Base-by-base conservation (phyloP, 2,329 filamentous ascomycete species). In the Nothophaeocryptopus gaeumannii region DNA sequence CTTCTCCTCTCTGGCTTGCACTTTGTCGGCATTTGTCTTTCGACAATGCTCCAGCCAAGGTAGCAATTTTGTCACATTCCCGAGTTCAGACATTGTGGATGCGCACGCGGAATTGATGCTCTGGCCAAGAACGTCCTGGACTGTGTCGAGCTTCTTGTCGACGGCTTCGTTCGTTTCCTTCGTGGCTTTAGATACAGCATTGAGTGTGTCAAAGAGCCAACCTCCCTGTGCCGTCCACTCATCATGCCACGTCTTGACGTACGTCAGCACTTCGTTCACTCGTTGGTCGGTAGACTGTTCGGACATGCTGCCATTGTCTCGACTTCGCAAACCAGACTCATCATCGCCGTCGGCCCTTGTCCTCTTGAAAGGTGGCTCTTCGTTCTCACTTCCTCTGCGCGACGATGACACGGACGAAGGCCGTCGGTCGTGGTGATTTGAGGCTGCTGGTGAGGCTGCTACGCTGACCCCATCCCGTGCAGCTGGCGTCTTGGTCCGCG, bases 41-140 rank as follows among this genome's bases (percentile, higher is more conserved):
- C 69, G 56, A 56, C 69, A 71, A 14, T 70, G 63, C 39, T 73
- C 70, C 3, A 70, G 58, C 69, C 68, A 70, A 5, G 62, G 64
- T 13, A 71, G 60, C 39, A 70, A 65, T 29, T 61, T 67, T 5
- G 65, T 63, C 5, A 72, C 43, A 37, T 66, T 66, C 9, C 51
- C 42, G 3, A 63, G 46, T 38, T 65, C 60, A 32, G 50, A 20
- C 63, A 61, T 60, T 5, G 57, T 53, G 4, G 58, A 53, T 8
- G 60, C 57, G 26, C 43, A 56, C n/a, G 58, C 53, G 8, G 59
- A 54, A 47, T 64, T 62, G 40, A 64, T 58, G 15, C 52, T 56
- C 36, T 60, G 57, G 14, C 61, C 62, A 1, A 65, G 50, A 4
- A 59, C 53, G 46, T 63, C 57, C 41, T 65, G 60, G 16, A 62